Conservation (phyloP, 139 green algal species). For the Eudorina sp. region DNA sequence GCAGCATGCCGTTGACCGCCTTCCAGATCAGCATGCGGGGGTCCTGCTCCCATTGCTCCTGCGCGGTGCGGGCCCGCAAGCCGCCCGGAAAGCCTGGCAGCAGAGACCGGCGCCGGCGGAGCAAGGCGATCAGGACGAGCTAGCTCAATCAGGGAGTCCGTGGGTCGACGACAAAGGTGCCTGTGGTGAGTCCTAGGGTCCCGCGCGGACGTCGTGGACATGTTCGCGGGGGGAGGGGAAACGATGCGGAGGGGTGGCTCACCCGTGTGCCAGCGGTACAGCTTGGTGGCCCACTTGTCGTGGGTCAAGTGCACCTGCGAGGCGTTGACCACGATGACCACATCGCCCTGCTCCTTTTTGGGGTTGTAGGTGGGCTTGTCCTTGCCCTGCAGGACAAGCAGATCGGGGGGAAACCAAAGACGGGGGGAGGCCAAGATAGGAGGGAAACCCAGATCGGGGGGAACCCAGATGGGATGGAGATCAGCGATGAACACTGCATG, state of each 20-base stretch:
- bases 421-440: neutral
- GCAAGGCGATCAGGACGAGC: too few relatives aligned
- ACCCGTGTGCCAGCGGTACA: constrained; percentile 93
- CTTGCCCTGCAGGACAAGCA: constrained; percentile 79
- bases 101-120: too few relatives aligned
- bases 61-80: constrained; percentile 80
- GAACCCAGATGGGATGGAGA: neutral
- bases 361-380: constrained; percentile 91
- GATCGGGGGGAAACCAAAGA: neutral
- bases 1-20: constrained; percentile 92
- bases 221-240: too few relatives aligned
- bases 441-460: neutral
- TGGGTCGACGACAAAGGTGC: too few relatives aligned
- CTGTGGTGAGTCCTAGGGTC: too few relatives aligned
- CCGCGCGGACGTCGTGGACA: too few relatives aligned
- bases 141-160: too few relatives aligned
- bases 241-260: too few relatives aligned
- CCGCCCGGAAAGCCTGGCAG: constrained; percentile 87
- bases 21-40: constrained; percentile 77
- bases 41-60: constrained; percentile 71
- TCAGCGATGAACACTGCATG: too few relatives aligned
- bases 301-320: constrained; percentile 86
- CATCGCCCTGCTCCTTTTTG: constrained; percentile 81
- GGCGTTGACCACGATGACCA: constrained; percentile 91
- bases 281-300: constrained; percentile 91